Percentiles rank a stretch among this genome's conserved stretches.
Conservation (phyloP, 805 yeast species). For the Kluyveromyces siamensis region DNA sequence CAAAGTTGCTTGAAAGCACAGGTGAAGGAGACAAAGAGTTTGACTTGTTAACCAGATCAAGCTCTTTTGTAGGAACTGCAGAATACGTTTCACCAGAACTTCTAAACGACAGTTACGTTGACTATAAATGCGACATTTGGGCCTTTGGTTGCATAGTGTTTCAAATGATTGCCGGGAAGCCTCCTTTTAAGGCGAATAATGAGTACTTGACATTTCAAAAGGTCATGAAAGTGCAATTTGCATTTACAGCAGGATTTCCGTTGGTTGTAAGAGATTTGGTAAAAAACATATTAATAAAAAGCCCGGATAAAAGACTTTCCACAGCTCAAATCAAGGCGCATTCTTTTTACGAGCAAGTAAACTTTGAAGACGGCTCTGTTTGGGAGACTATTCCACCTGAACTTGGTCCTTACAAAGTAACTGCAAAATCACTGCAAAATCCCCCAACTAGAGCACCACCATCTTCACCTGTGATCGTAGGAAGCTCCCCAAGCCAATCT, state of each 20-base stretch:
- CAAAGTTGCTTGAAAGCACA: slow-evolving; percentile 51
- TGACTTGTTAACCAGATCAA: slow-evolving; percentile 61
- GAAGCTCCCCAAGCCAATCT: slow-evolving; percentile 12
- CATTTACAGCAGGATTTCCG: slow-evolving; percentile 82
- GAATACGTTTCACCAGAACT: slow-evolving; percentile 79
- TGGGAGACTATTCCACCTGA: slow-evolving; percentile 59
- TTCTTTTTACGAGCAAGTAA: slow-evolving; percentile 47
- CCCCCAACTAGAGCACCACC: slow-evolving; percentile 10
- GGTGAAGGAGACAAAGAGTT: slow-evolving; percentile 39
- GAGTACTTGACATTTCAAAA: slow-evolving; percentile 78
- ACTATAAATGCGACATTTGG: slow-evolving; percentile 96
- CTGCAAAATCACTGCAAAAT: slow-evolving; percentile 65
- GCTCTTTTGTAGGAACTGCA: slow-evolving; percentile 80
- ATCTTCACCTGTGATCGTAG: slow-evolving; percentile 13
- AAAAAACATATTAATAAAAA: slow-evolving; percentile 54
- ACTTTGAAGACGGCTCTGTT: slow-evolving; percentile 47
- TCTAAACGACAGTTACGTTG: slow-evolving; percentile 67
- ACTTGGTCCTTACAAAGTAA: slow-evolving; percentile 61
- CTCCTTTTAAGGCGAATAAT: slow-evolving; percentile 79
- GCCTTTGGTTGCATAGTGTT: slow-evolving; percentile 93
- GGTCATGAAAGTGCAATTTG: slow-evolving; percentile 69
- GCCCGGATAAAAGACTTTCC: slow-evolving; percentile 54
- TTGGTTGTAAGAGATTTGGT: slow-evolving; percentile 61
- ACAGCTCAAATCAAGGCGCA: slow-evolving; percentile 52
- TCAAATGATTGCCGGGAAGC: slow-evolving; percentile 90